Evolutionary conservation across 2,329 filamentous ascomycete genomes (phyloP).

Genomic region (Clarireedia monteithiana): DNA sequence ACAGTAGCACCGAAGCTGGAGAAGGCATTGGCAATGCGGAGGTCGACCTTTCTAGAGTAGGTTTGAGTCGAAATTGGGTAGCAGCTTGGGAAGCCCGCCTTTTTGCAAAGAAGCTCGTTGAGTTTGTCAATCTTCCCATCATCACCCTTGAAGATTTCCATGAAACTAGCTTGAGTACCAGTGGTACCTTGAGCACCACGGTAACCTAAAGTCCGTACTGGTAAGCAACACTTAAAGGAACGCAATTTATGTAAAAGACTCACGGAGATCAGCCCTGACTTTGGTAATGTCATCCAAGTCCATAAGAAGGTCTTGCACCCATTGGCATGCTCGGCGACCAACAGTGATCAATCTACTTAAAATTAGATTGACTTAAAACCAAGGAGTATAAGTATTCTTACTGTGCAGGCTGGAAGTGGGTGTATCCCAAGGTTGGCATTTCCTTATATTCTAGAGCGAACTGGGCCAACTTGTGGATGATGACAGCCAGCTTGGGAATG

Average conservation of each 20-base stretch:
- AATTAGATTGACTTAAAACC: background rate
- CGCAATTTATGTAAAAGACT: background rate
- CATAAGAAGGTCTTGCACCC: conserved; percentile 66
- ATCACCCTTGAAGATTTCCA: conserved; percentile 43
- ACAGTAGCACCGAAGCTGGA: conserved; percentile 72
- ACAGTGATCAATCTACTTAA: conserved; percentile 29
- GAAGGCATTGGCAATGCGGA: conserved; percentile 73
- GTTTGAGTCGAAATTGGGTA: conserved; percentile 54
- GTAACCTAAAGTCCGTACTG: conserved; percentile 37
- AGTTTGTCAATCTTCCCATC: conserved; percentile 43
- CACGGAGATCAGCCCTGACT: conserved; percentile 45
- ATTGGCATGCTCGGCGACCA: conserved; percentile 48
- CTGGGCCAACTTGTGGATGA: conserved; percentile 63
- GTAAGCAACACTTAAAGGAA: background rate
- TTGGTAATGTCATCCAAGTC: conserved; percentile 68
- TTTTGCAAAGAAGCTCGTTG: conserved; percentile 48
- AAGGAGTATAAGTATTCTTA: conserved; percentile 8
- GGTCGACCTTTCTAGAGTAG: conserved; percentile 75
- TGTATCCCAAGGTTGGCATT: conserved; percentile 67
- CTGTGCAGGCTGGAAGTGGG: conserved; percentile 59
- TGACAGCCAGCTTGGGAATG: conserved; percentile 68
- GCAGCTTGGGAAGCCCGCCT: conserved; percentile 43
- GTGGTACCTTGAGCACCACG: conserved; percentile 59
- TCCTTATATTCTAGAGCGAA: conserved; percentile 70
- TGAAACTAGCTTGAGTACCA: conserved; percentile 29